Evolutionary conservation across 306 rosid genomes (phyloP).

Genomic region (Medicago truncatula): DNA sequence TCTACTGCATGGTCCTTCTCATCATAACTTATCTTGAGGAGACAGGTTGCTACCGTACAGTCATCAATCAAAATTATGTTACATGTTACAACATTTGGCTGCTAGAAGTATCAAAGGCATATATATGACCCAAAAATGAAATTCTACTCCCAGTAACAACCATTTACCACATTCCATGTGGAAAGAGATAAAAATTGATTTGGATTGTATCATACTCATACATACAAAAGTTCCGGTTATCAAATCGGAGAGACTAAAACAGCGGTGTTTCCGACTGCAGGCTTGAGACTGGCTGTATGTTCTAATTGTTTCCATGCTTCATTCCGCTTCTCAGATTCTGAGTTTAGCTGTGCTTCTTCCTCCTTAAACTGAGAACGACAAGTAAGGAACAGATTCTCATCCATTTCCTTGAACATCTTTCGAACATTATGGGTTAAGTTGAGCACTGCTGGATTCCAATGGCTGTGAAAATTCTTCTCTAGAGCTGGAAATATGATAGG

Average conservation of each 20-base stretch:
- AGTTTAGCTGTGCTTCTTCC: constrained; percentile 61
- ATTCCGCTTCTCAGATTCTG: constrained; percentile 64
- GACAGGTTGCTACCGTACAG: constrained; percentile 44
- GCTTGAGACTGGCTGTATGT: constrained; percentile 72
- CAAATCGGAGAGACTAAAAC: constrained; percentile 71
- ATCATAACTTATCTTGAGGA: constrained; percentile 43
- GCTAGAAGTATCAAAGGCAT: constrained; percentile 45
- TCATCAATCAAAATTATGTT: constrained; percentile 49
- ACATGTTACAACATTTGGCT: constrained; percentile 57
- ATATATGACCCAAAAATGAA: constrained; percentile 40
- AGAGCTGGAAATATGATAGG: constrained; percentile 82
- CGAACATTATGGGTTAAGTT: constrained; percentile 76
- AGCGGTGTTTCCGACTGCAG: constrained; percentile 77
- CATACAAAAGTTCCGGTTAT: constrained; percentile 44
- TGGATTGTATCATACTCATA: constrained; percentile 34
- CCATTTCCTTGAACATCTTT: constrained; percentile 93
- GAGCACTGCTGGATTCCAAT: constrained; percentile 93
- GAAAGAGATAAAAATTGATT: constrained; percentile 36
- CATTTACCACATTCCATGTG: constrained; percentile 48
- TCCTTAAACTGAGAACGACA: constrained; percentile 66
- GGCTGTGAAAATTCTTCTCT: constrained; percentile 76
- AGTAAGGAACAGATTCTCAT: constrained; percentile 72
- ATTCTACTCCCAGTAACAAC: constrained; percentile 50
- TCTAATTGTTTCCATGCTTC: constrained; percentile 84
- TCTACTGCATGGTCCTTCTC: constrained; percentile 52